These are phyloP conservation scores for Spinacia oleracea DNA, from an alignment of 179 eudicot genomes.

Conservation along the genomic window DNA sequence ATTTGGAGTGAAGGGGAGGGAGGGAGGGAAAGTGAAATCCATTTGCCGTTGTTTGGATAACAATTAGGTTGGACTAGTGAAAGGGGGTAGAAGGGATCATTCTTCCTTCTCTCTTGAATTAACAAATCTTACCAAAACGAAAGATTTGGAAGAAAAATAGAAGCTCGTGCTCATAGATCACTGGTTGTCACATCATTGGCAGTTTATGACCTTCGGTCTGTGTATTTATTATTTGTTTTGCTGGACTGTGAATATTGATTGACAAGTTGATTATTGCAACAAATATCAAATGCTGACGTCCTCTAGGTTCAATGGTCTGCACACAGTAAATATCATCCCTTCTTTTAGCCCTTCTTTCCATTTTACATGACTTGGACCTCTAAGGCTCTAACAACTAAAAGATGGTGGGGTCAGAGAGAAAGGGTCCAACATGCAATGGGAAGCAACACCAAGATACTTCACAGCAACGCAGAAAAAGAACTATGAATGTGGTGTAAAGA, in stretches of 20 bases:
- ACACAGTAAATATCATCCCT: neutral
- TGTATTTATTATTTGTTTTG: too few relatives aligned
- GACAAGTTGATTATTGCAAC: neutral
- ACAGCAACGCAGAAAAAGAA: neutral
- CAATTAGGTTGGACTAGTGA: neutral
- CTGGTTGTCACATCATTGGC: neutral
- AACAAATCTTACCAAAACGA: neutral
- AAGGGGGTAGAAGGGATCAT: neutral
- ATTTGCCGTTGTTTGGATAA: neutral
- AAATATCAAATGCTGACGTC: neutral
- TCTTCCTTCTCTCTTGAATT: neutral
- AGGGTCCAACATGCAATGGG: conserved; percentile 3
- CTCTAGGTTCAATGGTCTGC: neutral
- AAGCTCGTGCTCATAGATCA: neutral
- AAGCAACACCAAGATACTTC: neutral
- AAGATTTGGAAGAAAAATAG: neutral
- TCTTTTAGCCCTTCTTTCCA: neutral
- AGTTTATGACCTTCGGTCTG: neutral
- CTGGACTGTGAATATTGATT: neutral
- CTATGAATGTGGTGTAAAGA: neutral
- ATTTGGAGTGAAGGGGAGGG: neutral
- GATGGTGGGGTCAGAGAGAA: neutral
- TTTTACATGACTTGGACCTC: neutral
- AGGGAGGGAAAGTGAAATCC: too few relatives aligned
- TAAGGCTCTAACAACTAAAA: neutral